Evolutionary conservation across 2,329 filamentous ascomycete genomes (phyloP).

Genomic region (Penicillium fuscoglaucum): DNA sequence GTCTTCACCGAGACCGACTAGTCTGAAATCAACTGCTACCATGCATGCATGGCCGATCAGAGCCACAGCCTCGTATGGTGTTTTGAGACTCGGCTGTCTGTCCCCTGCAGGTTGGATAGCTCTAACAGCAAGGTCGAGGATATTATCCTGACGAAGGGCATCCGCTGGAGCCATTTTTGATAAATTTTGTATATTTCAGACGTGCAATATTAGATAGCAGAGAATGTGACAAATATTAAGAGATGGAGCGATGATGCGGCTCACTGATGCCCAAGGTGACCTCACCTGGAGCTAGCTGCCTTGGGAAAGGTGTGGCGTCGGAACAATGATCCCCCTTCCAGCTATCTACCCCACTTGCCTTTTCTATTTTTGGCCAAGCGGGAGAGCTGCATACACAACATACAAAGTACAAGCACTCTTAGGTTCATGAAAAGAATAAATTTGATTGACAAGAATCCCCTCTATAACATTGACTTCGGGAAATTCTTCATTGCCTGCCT

Average conservation of each 20-base stretch:
- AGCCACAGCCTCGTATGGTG: slow-evolving; percentile 75
- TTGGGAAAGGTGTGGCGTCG: slow-evolving; percentile 5
- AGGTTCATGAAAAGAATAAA: neutral
- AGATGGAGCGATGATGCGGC: slow-evolving; percentile 1
- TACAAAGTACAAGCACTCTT: neutral
- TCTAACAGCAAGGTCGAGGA: slow-evolving; percentile 35
- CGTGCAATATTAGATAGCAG: neutral
- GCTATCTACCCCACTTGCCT: slow-evolving; percentile 9
- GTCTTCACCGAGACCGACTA: slow-evolving; percentile 83
- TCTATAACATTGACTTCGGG: slow-evolving; percentile 77
- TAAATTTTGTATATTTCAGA: neutral
- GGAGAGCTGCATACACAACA: neutral
- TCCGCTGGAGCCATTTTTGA: slow-evolving; percentile 25
- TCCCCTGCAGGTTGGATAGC: slow-evolving; percentile 33
- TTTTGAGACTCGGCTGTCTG: slow-evolving; percentile 36
- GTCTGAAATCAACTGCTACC: slow-evolving; percentile 73
- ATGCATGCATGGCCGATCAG: slow-evolving; percentile 83
- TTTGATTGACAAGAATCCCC: neutral
- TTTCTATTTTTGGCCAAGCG: slow-evolving; percentile 1
- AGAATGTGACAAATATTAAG: neutral
- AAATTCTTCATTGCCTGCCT: slow-evolving; percentile 81
- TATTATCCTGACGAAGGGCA: slow-evolving; percentile 26
- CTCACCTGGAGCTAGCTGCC: neutral
- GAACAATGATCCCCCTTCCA: neutral
- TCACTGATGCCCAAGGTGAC: neutral